phyloP scores from a whole-genome alignment of 75 land plant species.

The Picea sitchensis region DNA sequence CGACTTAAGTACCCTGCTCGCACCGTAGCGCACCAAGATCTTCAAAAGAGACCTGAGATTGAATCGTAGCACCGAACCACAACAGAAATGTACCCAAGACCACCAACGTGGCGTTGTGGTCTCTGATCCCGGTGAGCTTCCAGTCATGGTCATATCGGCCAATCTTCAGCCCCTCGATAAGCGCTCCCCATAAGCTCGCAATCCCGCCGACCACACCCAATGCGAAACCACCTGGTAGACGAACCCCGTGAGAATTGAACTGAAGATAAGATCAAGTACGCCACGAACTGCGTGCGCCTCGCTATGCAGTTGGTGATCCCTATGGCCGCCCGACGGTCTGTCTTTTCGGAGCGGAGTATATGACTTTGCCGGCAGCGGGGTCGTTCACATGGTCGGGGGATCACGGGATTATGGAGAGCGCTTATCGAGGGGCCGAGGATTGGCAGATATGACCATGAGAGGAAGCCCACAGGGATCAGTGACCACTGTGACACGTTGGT shows the following conservation, averaged over 20 bases:
- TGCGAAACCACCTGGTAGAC: conserved; percentile 76
- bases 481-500: conserved; percentile 31
- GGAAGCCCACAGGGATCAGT: background rate
- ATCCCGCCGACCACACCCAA: conserved; percentile 51
- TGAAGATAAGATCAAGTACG: too few relatives aligned
- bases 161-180: conserved; percentile 24
- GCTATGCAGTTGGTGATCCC: too few relatives aligned
- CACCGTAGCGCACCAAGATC: conserved; percentile 38
- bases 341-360: too few relatives aligned
- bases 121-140: background rate
- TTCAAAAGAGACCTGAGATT: conserved; percentile 75
- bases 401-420: conserved; percentile 37
- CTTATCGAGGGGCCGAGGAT: conserved; percentile 25
- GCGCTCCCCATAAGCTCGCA: conserved; percentile 31
- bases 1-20: background rate
- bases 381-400: conserved; percentile 26
- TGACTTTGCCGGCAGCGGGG: too few relatives aligned
- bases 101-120: conserved; percentile 29
- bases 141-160: conserved; percentile 24
- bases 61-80: conserved; percentile 54
- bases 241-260: conserved; percentile 63
- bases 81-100: conserved; percentile 29
- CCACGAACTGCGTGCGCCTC: too few relatives aligned
- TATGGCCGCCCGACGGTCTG: too few relatives aligned
- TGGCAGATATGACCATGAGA: conserved; percentile 20